Percentiles rank a stretch among this genome's conserved stretches.
These are phyloP conservation scores for Melaleuca alternifolia DNA, from an alignment of 345 rosid species.

Conservation along the genomic window DNA sequence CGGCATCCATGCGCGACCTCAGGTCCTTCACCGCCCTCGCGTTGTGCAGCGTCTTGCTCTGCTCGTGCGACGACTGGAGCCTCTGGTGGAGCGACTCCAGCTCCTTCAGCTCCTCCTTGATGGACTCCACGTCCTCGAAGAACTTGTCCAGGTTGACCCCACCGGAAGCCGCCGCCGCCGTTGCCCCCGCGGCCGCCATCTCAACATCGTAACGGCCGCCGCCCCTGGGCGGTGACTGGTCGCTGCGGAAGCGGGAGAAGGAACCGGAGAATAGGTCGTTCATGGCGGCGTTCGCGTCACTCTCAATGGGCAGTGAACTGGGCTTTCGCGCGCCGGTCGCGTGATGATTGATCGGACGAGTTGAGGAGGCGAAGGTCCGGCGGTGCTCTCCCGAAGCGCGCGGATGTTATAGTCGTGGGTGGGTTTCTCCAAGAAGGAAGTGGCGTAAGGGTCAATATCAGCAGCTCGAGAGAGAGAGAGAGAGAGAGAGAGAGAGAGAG, in stretches of 20 bases:
- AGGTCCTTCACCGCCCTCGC: conserved; percentile 58
- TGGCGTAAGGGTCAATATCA: too few species aligned
- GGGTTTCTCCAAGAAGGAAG: neutral
- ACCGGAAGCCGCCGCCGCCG: conserved; percentile 18
- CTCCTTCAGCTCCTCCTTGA: conserved; percentile 62
- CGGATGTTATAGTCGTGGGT: neutral
- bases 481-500: neutral
- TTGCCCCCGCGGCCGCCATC: conserved; percentile 11
- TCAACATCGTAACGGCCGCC: conserved; percentile 20
- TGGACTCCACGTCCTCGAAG: conserved; percentile 70
- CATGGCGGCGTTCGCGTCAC: conserved; percentile 2
- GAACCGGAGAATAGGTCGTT: conserved; percentile 34
- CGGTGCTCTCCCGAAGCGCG: neutral
- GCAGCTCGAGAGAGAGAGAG: neutral
- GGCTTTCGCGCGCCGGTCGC: neutral
- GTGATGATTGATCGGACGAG: neutral
- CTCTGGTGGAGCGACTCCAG: conserved; percentile 49
- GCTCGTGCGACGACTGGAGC: conserved; percentile 61
- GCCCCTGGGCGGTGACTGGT: conserved; percentile 1
- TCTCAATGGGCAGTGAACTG: neutral
- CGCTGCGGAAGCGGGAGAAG: conserved; percentile 35
- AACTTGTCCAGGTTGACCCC: conserved; percentile 61
- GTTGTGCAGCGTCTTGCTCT: conserved; percentile 55
- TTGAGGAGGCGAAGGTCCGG: neutral
- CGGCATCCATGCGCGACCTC: conserved; percentile 55